Percentiles rank a stretch among this genome's conserved stretches.
phyloP scores from a whole-genome alignment of 129 eudicot genomes.

The Centella asiatica region DNA sequence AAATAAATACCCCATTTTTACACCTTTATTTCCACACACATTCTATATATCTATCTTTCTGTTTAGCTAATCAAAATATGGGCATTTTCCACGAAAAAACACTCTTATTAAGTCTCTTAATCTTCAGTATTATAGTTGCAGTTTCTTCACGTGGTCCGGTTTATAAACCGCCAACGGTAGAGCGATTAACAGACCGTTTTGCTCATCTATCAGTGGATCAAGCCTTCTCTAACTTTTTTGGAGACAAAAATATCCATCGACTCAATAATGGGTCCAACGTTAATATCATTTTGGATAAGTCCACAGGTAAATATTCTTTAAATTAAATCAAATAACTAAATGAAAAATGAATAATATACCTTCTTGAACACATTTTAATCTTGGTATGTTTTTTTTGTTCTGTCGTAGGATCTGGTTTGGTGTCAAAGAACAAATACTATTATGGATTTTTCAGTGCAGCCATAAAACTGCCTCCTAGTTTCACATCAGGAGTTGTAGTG shows the following conservation, averaged over 20 bases:
- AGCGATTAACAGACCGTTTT: slow-evolving; percentile 5
- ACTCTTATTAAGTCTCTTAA: neutral
- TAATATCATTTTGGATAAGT: slow-evolving; percentile 52
- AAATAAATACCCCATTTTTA: neutral
- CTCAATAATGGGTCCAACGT: slow-evolving; percentile 55
- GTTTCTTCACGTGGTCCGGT: slow-evolving; percentile 4
- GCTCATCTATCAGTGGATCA: slow-evolving; percentile 1
- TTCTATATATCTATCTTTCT: neutral
- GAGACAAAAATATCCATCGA: slow-evolving; percentile 41
- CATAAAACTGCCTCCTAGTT: slow-evolving; percentile 68
- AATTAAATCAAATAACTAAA: neutral
- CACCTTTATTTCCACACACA: neutral
- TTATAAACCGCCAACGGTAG: slow-evolving; percentile 7
- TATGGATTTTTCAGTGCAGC: slow-evolving; percentile 93
- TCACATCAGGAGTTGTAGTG: slow-evolving; percentile 80
- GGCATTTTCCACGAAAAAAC: neutral
- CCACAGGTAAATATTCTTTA: slow-evolving; percentile 34
- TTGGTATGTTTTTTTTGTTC: neutral
- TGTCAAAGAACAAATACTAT: slow-evolving; percentile 61
- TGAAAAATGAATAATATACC: neutral
- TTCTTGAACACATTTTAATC: neutral
- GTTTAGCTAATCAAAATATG: neutral
- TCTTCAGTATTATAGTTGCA: slow-evolving; percentile 5
- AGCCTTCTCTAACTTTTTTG: slow-evolving; percentile 40
- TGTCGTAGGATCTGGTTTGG: slow-evolving; percentile 71